These are phyloP conservation scores for Helichrysum umbraculigerum DNA, from an alignment of 129 eudicot genomes.

Conservation along the genomic window DNA sequence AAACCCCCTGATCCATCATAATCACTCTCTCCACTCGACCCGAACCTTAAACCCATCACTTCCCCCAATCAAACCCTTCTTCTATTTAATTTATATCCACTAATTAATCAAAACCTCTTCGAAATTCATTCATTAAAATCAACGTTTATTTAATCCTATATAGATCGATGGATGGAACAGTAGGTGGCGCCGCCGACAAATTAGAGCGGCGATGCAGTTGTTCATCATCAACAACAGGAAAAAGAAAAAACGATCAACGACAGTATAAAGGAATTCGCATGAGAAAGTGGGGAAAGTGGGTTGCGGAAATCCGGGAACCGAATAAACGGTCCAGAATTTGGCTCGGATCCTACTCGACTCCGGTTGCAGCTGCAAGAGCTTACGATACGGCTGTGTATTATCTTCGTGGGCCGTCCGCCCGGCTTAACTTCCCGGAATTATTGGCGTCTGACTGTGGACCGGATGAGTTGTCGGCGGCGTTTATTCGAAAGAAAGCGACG, in stretches of 20 bases:
- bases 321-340: constrained; percentile 84
- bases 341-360: constrained; percentile 84
- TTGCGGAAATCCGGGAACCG: constrained; percentile 85
- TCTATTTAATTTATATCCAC: constrained; percentile 24
- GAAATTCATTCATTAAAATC: background rate
- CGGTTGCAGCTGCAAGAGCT: constrained; percentile 85
- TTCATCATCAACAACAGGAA: constrained; percentile 34
- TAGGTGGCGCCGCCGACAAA: constrained; percentile 22
- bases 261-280: constrained; percentile 84
- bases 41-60: background rate
- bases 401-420: constrained; percentile 75
- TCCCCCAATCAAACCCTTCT: background rate
- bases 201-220: constrained; percentile 22
- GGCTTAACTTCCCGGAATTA: constrained; percentile 69
- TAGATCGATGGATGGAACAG: constrained; percentile 44
- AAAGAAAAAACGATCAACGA: constrained; percentile 47
- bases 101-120: constrained; percentile 14
- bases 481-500: constrained; percentile 69
- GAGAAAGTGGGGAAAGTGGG: constrained; percentile 99
- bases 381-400: constrained; percentile 85
- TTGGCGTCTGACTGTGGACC: constrained; percentile 27
- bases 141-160: background rate
- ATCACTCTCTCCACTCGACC: no score
- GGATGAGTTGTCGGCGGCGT: constrained; percentile 62
- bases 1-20: no score